These are phyloP conservation scores for Kwoniella sp. DNA, from an alignment of 768 basidiomycete species.

Conservation along the genomic window DNA sequence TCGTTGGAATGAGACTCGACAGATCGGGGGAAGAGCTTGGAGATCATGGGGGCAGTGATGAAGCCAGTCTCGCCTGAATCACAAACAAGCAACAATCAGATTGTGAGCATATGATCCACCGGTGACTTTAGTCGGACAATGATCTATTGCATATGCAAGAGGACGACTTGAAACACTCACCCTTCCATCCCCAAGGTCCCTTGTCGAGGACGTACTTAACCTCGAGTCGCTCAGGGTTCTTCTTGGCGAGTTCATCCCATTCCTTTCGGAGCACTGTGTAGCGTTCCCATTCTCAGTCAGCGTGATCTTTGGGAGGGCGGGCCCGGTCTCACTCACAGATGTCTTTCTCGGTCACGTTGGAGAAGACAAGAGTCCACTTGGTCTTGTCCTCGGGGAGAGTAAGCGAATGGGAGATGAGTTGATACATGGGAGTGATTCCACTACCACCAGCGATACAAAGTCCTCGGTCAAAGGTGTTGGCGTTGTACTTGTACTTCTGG, in stretches of 20 bases:
- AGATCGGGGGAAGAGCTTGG: slow-evolving; percentile 67
- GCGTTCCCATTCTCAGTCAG: no score
- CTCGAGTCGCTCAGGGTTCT: slow-evolving; percentile 63
- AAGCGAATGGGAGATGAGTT: slow-evolving; percentile 71
- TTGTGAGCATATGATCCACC: no score
- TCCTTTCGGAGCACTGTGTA: slow-evolving; percentile 54
- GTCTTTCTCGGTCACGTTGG: slow-evolving; percentile 85
- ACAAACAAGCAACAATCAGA: not conserved
- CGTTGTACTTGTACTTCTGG: slow-evolving; percentile 80
- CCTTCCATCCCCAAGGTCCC: slow-evolving; percentile 67
- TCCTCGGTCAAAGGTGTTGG: slow-evolving; percentile 66
- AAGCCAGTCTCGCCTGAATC: slow-evolving; percentile 69
- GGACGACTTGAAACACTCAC: no score
- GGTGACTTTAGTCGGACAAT: no score
- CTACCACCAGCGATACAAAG: slow-evolving; percentile 90
- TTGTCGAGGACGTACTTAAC: slow-evolving; percentile 87
- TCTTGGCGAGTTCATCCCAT: slow-evolving; percentile 57
- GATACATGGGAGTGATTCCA: slow-evolving; percentile 67
- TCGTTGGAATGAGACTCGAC: slow-evolving; percentile 62
- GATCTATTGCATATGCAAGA: no score
- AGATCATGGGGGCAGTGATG: slow-evolving; percentile 71
- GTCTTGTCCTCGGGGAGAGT: slow-evolving; percentile 78
- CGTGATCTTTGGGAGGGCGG: no score
- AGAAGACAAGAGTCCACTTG: slow-evolving; percentile 88
- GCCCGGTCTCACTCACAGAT: slow-evolving; percentile 66